Evolutionary conservation across 1,284 basidiomycete species (phyloP), one percentile per base, ranked within the genome.

Genomic region (Filobasidium uniguttulatum): DNA sequence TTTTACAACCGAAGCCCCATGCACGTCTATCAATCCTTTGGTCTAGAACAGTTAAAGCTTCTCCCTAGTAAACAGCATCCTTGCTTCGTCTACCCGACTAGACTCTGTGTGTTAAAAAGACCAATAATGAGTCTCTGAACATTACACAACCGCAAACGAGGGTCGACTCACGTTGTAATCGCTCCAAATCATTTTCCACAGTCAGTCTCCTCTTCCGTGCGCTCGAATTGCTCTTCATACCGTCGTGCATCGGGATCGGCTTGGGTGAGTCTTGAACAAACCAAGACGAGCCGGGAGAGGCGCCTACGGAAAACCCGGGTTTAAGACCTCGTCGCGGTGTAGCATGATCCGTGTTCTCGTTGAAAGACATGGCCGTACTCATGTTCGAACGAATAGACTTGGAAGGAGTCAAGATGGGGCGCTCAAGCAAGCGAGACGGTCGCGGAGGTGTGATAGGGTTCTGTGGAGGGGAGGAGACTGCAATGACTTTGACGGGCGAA

Each of bases 151-250:
- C n/a, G n/a, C n/a, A n/a, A n/a, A n/a, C n/a, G n/a, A n/a, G n/a
- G 23, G 12, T 10, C 26, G 23, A 61, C 65, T 58, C 51, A 67
- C 66, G 61, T 30, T 62, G 52, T 34, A 68, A 48, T 8, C 56
- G 49, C 45, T 66, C 60, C 35, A 68, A 63, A 49, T 70, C 68
- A 46, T 67, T 62, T 45, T 70, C 68, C 25, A 70, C 65, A 10
- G 68, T 68, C 10, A 65, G 55, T 44, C 68, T 57, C 8, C 57
- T 55, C 46, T 60, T 63, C 40, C 62, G 59, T 3, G 56, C 41
- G 12, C 60, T 57, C 4, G 57, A 45, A 41, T 60, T 64, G 53
- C 56, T 54, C 31, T 57, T 54, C 49, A 62, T 63, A 20, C 53
- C 59, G 15, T 62, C 57, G 44, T 68, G 64, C 58, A 63, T 62